These are phyloP conservation scores for Candida ortonii DNA, from an alignment of 805 yeast species.

Conservation along the genomic window DNA sequence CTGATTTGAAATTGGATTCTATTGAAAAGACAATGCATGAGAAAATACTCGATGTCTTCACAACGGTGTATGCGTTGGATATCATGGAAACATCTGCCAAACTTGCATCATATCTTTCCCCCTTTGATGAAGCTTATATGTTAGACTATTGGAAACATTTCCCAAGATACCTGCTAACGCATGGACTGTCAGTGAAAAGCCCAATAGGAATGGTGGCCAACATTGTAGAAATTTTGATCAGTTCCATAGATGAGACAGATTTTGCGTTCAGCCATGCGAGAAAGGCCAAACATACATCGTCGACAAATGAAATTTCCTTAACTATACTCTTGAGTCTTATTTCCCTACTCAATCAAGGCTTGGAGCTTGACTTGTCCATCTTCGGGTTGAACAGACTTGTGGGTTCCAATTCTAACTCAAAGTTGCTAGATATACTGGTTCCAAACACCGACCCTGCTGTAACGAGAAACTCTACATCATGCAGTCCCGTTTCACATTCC, in stretches of 20 bases:
- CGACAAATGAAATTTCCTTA: conserved; percentile 19
- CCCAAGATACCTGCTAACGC: conserved; percentile 35
- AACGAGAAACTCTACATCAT: conserved; percentile 6
- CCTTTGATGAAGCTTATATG: conserved; percentile 25
- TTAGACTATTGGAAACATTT: conserved; percentile 35
- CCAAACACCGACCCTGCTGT: conserved; percentile 27
- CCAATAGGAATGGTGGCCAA: conserved; percentile 52
- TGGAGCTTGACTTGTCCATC: conserved; percentile 42
- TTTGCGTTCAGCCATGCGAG: conserved; percentile 30
- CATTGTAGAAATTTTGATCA: conserved; percentile 50
- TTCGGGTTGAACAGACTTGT: conserved; percentile 53
- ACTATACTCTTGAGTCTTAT: conserved; percentile 23
- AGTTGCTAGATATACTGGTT: conserved; percentile 41
- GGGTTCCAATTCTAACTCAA: conserved; percentile 49
- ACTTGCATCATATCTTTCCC: conserved; percentile 22
- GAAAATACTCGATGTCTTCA: conserved; percentile 49
- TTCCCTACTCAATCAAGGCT: conserved; percentile 36
- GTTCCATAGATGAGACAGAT: conserved; percentile 35
- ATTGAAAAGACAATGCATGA: conserved; percentile 40
- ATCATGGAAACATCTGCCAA: conserved; percentile 47
- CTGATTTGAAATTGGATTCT: conserved; percentile 20
- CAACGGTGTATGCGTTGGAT: conserved; percentile 52
- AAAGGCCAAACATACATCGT: conserved; percentile 10
- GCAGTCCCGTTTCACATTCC: conserved; percentile 27
- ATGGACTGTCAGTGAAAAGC: conserved; percentile 49